These are phyloP conservation scores for Cornus kousa DNA, from an alignment of 148 eudicot genomes.

Conservation along the genomic window DNA sequence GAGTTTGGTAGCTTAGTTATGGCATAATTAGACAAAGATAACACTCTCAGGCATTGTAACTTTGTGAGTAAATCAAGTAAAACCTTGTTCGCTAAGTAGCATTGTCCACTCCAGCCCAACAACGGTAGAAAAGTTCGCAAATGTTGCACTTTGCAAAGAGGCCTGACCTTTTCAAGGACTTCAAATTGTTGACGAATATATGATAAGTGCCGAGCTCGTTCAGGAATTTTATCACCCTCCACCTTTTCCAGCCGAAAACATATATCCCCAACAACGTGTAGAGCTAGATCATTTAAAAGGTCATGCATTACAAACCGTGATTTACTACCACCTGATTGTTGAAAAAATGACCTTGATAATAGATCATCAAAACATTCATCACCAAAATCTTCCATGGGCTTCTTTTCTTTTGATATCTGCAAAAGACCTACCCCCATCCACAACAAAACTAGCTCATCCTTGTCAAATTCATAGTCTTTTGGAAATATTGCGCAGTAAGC, in stretches of 20 bases:
- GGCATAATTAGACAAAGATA: not conserved
- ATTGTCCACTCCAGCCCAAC: no score
- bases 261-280: not conserved
- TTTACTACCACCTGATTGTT: not conserved
- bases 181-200: not conserved
- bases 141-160: not conserved
- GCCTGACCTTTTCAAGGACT: not conserved
- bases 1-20: not conserved
- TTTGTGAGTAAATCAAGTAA: no score
- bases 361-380: not conserved
- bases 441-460: conserved; percentile 8
- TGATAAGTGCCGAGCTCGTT: not conserved
- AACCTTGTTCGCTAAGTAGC: no score
- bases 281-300: not conserved
- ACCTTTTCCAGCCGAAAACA: not conserved
- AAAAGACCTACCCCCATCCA: conserved; percentile 27
- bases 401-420: not conserved
- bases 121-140: no score
- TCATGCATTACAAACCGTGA: not conserved
- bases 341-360: not conserved
- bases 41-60: not conserved
- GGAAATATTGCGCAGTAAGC: conserved; percentile 25
- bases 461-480: conserved; percentile 24
- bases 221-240: not conserved
- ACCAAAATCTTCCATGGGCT: not conserved